Evolutionary conservation across 495 filamentous ascomycete genomes (phyloP).

Genomic region (Trichoderma asperelloides): DNA sequence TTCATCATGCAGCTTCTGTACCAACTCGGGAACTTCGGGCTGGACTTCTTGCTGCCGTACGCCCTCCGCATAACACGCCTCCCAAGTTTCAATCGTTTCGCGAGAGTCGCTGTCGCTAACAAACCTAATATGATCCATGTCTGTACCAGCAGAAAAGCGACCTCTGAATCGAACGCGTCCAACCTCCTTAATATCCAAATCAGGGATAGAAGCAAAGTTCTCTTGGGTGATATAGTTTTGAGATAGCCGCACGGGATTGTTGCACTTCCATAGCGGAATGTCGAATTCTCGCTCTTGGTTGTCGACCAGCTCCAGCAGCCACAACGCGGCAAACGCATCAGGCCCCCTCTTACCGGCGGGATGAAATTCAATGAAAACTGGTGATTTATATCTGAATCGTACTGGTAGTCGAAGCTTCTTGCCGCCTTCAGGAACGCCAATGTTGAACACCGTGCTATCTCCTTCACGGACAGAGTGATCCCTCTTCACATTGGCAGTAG

Average conservation of each 20-base stretch:
- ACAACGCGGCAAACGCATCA: conserved; percentile 69
- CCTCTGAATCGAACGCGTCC: conserved; percentile 72
- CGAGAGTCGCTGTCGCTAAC: conserved; percentile 79
- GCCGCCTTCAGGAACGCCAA: conserved; percentile 37
- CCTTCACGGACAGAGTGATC: conserved; percentile 44
- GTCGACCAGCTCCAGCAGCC: conserved; percentile 79
- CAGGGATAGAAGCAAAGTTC: conserved; percentile 56
- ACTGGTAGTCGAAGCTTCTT: conserved; percentile 67
- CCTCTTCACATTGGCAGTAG: conserved; percentile 57
- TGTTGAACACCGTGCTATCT: conserved; percentile 58
- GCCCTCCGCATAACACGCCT: conserved; percentile 79
- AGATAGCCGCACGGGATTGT: conserved; percentile 59
- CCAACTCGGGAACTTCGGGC: conserved; percentile 54
- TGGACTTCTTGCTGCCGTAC: conserved; percentile 59
- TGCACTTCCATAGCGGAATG: conserved; percentile 79
- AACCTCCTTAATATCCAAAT: conserved; percentile 59
- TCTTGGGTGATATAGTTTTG: conserved; percentile 85
- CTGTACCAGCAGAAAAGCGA: conserved; percentile 81
- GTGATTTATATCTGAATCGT: conserved; percentile 78
- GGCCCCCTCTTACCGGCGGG: conserved; percentile 54
- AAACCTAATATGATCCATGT: conserved; percentile 75
- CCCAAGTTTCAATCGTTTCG: conserved; percentile 92
- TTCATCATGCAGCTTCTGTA: conserved; percentile 67
- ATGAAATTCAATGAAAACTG: conserved; percentile 82
- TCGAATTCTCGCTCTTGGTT: conserved; percentile 66